Base-by-base conservation (phyloP, 2,329 filamentous ascomycete species). In the Ceratocystis eucalypticola region DNA sequence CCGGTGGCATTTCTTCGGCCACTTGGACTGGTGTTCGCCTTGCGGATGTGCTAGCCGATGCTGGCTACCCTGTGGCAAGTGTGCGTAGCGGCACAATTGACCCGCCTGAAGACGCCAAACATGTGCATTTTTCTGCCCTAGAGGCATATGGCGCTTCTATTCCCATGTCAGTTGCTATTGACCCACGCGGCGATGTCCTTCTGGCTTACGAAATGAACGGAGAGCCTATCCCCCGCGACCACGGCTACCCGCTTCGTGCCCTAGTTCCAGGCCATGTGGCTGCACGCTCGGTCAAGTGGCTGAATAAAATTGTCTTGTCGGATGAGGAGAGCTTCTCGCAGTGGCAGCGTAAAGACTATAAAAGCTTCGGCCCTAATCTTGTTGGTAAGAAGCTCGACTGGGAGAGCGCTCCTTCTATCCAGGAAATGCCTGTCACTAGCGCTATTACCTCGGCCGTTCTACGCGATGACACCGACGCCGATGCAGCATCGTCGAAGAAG, bases 141-240 rank as follows among this genome's bases (percentile, higher is more conserved):
- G 83, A 87, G 72, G 82, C 84, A 15, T 85, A 86, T 71, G 80
- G 80, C 67, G 78, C 84, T 15, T 86, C 80, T 46, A 86, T 87
- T 59, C 83, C 84, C 0, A 77, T 87, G 62, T 75, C 78, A 44
- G 80, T 84, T 25, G 82, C 82, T 0, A 72, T 86, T 20, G 83
- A 86, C 62, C 81, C 82, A 0, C 78, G 79, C 45, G 83, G 81
- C 65, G 86, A 89, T 69, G 86, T 88, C 5, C 75, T 89, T 33
- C 76, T 88, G 0, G 85, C 86, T 0, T 88, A 84, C 70, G 78
- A 79, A 61, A 89, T 89, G 86, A 88, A 88, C 69, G 85, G 83
- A 62, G 72, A 80, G 67, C 77, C 82, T 0, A 75, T 89, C 1
- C 84, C 85, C 0, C 79, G 79, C 1, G 85, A 88, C 68, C 86